Evolutionary conservation across 345 rosid genomes (phyloP), one percentile per base, ranked within the genome.

Genomic region (Citrus trifoliata): DNA sequence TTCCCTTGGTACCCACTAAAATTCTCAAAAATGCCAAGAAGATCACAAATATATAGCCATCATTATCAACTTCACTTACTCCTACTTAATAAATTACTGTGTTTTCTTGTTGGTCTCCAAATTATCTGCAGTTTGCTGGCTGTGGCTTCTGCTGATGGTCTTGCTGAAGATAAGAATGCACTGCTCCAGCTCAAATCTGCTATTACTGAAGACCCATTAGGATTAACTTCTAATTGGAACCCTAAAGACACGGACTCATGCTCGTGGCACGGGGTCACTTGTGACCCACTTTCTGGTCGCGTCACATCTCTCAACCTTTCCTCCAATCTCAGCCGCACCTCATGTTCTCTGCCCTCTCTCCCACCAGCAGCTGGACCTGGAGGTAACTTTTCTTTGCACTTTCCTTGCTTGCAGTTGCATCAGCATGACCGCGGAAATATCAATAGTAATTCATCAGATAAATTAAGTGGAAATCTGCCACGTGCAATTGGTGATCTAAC

Each of bases 211-310:
- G 91, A 88, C 83, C 86, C 86, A 3, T 55, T 87, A 59, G 84
- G 89, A 83, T 81, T 88, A 40, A 82, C 88, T 58, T 81, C 88
- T 19, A 78, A 73, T 68, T 89, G 92, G 92, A 79, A 84, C 75
- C 82, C 92, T 51, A 71, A 74, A 18, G 92, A 87, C 74, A 60
- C 48, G 32, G 78, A 81, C 81, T 73, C 83, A 10, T 88, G 90
- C 73, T 76, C 80, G 37, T 88, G 90, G 90, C 62, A 28, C 16
- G 90, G 90, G 30, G 85, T 88, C 37, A 61, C 79, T 14, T 88
- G 90, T 74, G 86, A 88, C 84, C 21, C 85, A 22, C 10, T 80
- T 38, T 78, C 88, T 5, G 76, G 78, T 53, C 83, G 88, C 64
- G 90, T 88, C 53, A 73, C 73, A 9, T 77, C 82, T 32, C 87